Evolutionary conservation across 1,284 basidiomycete species (phyloP).

Genomic region (Ceratobasidium sp.): DNA sequence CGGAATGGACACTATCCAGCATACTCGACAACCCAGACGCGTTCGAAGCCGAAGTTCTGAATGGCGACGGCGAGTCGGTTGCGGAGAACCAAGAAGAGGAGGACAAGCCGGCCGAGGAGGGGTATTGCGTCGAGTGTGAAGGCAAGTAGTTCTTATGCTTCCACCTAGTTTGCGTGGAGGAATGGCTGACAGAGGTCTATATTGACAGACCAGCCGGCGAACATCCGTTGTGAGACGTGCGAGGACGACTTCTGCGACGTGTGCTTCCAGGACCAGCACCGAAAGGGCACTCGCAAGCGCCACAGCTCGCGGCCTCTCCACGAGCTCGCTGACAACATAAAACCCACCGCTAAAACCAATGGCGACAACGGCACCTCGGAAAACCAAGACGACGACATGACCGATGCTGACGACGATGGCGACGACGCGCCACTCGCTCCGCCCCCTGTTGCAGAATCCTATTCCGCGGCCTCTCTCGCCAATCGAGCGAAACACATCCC

Average conservation of each 20-base stretch:
- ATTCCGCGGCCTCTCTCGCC: conserved; percentile 69
- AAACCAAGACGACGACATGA: conserved; percentile 53
- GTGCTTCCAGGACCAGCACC: conserved; percentile 81
- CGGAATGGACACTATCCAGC: conserved; percentile 18
- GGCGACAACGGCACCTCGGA: conserved; percentile 50
- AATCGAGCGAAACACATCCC: conserved; percentile 81
- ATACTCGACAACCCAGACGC: conserved; percentile 42
- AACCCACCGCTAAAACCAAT: neutral
- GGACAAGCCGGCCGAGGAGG: conserved; percentile 61
- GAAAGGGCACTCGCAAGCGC: conserved; percentile 76
- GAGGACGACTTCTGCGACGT: conserved; percentile 80
- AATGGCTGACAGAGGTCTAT: neutral
- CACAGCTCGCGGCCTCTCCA: conserved; percentile 67
- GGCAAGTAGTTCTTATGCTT: conserved; percentile 13
- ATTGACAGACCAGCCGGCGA: conserved; percentile 77
- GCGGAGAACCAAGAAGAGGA: conserved; percentile 35
- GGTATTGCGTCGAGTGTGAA: conserved; percentile 62
- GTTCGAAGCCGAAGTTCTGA: conserved; percentile 7
- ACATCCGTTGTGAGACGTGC: conserved; percentile 75
- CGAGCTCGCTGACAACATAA: conserved; percentile 35
- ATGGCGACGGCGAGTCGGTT: neutral
- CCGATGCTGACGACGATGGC: conserved; percentile 55
- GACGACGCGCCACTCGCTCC: conserved; percentile 53
- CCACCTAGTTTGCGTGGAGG: neutral
- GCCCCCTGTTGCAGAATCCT: conserved; percentile 46